Base-by-base conservation (phyloP, 2,329 filamentous ascomycete species). In the Aspergillus versicolor region DNA sequence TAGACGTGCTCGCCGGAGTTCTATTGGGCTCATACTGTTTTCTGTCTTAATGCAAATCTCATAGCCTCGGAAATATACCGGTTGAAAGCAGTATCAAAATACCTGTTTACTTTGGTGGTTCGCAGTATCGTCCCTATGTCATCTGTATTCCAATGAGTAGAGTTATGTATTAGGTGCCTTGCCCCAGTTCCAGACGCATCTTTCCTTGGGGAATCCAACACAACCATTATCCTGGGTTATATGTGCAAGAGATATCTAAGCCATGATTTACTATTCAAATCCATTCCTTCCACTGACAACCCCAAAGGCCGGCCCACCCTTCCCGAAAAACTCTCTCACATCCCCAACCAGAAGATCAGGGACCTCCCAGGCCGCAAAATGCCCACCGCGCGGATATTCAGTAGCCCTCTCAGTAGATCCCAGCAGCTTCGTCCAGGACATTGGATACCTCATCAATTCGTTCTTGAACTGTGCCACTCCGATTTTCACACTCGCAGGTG, bases 361-460 rank as follows among this genome's bases (percentile, higher is more conserved):
- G 6, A 70, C 67, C 64, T 84, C 80, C 73, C 76, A 81, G 13
- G 81, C 80, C 5, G 79, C 80, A 67, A 83, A 84, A 69, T 83
- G 81, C 0, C 81, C 81, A 4, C 81, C 81, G 9, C 67, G 68
- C 12, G 77, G 72, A 64, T 77, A 75, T 21, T 75, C 69, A 9
- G 71, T 77, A 61, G 81, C 74, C 47, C 77, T 77, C 2, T 83
- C 82, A 2, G 85, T 77, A 19, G 77, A 71, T 48, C 80, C 83
- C 45, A 84, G 69, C 5, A 78, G 79, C 19, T 72, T 69, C 5
- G 71, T 78, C 82, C 82, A 86, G 3, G 73, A 70, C 54, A 71
- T 73, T 3, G 83, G 83, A 60, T 81, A 70, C 42, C 80, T 73
- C 3, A 70, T 68, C 24, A 86, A 52, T 63, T 86, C 83, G 44